phyloP scores from a whole-genome alignment of 331 rosid species.

The Cydonia oblonga region DNA sequence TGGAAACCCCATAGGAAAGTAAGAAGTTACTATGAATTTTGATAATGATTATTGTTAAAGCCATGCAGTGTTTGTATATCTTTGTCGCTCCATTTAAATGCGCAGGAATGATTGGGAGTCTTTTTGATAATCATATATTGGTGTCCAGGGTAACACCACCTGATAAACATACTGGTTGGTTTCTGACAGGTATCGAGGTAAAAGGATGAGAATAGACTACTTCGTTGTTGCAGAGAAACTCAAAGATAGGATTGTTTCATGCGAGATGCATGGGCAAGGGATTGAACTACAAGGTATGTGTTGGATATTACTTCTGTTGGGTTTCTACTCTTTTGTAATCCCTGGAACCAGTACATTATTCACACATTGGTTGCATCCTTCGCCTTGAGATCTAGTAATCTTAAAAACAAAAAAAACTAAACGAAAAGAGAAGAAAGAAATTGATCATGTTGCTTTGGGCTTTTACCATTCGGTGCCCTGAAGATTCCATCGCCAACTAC shows the following conservation, averaged over 20 bases:
- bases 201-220: constrained; percentile 95
- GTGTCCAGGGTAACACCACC: neutral
- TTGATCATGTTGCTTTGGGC: neutral
- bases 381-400: neutral
- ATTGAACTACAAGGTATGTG: constrained; percentile 66
- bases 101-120: neutral
- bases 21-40: constrained; percentile 18
- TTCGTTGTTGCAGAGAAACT: constrained; percentile 58
- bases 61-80: neutral
- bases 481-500: neutral
- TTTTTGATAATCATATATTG: constrained; percentile 8
- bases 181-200: constrained; percentile 83
- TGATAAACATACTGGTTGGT: constrained; percentile 10
- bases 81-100: neutral
- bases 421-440: neutral
- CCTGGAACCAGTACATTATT: neutral
- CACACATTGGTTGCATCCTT: neutral
- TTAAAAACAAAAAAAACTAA: neutral
- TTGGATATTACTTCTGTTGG: neutral
- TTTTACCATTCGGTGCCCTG: neutral
- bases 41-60: neutral
- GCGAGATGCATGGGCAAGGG: constrained; percentile 85
- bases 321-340: neutral
- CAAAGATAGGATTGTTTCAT: constrained; percentile 53
- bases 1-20: constrained; percentile 89